Conservation (phyloP, 176 grass and related monocot species). For the Carex scoparia region DNA sequence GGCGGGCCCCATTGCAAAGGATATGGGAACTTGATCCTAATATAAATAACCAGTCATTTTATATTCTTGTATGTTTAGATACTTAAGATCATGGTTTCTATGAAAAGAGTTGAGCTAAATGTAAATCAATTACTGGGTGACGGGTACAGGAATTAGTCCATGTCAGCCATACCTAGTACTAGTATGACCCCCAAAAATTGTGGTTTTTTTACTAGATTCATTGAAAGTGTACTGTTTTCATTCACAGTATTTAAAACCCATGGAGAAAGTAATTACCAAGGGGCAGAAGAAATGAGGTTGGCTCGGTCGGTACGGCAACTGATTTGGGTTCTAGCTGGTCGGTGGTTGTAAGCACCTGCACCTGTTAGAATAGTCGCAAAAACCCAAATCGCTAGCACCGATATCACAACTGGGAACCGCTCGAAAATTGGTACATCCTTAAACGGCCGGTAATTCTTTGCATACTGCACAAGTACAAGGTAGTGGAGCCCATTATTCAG, state of each 20-base stretch:
- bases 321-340: slow-evolving; percentile 33
- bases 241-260: neutral
- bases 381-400: slow-evolving; percentile 41
- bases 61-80: neutral
- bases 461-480: slow-evolving; percentile 38
- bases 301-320: slow-evolving; percentile 45
- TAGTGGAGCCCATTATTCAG: slow-evolving; percentile 2
- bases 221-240: neutral
- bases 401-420: slow-evolving; percentile 45
- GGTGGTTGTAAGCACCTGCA: slow-evolving; percentile 45
- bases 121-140: neutral
- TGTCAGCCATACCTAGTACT: neutral
- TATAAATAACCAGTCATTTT: slow-evolving; percentile 1
- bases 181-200: neutral
- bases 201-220: neutral
- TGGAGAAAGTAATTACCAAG: slow-evolving; percentile 32
- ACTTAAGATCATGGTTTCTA: neutral
- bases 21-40: slow-evolving; percentile 60
- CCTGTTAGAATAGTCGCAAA: slow-evolving; percentile 45
- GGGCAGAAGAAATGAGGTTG: slow-evolving; percentile 53
- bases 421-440: slow-evolving; percentile 44
- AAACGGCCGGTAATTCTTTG: slow-evolving; percentile 51
- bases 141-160: neutral
- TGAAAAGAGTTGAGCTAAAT: neutral
- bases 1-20: slow-evolving; percentile 55